Evolutionary conservation across 1,284 basidiomycete species (phyloP), one percentile per base, ranked within the genome.

Genomic region (Vanrija humicola): DNA sequence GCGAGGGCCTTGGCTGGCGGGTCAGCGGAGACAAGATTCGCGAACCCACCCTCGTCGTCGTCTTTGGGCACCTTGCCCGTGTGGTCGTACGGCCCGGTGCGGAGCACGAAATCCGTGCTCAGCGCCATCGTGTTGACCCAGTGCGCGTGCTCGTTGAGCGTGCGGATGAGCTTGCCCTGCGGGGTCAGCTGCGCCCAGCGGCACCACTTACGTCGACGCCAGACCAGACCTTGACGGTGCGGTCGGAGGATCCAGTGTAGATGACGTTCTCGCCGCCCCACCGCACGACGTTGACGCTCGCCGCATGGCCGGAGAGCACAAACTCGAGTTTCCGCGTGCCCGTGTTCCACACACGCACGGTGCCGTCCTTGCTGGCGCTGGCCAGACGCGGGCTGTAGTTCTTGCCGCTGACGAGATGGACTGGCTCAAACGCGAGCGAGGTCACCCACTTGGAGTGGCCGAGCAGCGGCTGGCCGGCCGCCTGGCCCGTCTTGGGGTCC

Each of bases 401-500:
- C 64, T 89, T 90, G 4, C 34, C 34, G 39, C 53, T 55, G n/a
- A 58, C 55, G 21, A 95, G 79, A 75, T 98, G 96, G 48, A 93
- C 85, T 6, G 96, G 95, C 72, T 98, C 95, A 88, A 94, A 98
- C 25, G 93, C 84, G 19, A 99, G 82, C n/a, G 88, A 89, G 0
- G 89, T 98, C 61, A 98, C 86, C 93, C 95, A 98, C 79, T 98
- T 98, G 28, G 90, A 82, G 70, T 98, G 96, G 0, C 95, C 95
- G 64, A 86, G 88, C 57, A 96, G 76, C 0, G 88, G 89, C 55
- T 90, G 87, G 21, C 92, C 91, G 14, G 88, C 80, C 0, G 88
- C 79, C 69, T 89, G 89, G 12, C 93, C 93, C 0, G 87, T 87
- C 71, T 88, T 88, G 12, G 90, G 89, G 67, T 94, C 88, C 93